Conservation (phyloP, 352 stramenopile species). For the Globisporangium uncinulatum region DNA sequence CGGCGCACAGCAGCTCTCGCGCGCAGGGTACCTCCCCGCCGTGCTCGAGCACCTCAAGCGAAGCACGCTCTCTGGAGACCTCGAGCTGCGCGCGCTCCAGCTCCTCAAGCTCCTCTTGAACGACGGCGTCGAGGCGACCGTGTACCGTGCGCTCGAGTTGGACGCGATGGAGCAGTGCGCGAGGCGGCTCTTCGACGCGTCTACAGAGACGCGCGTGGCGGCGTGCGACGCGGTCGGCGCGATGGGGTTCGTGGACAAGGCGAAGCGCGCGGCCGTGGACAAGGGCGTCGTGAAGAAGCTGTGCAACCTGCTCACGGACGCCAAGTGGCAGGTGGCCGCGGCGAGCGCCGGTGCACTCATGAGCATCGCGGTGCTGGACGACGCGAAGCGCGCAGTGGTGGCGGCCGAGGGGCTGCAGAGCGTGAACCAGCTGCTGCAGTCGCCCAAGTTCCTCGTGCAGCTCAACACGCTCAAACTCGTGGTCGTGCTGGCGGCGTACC, state of each 20-base stretch:
- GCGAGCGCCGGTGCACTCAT: conserved; percentile 60
- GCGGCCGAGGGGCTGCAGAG: conserved; percentile 31
- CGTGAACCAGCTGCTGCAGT: conserved; percentile 63
- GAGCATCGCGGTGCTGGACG: conserved; percentile 54
- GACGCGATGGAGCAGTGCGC: conserved; percentile 34
- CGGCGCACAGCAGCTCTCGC: conserved; percentile 42
- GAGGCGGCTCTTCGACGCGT: conserved; percentile 35
- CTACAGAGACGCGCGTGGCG: conserved; percentile 33
- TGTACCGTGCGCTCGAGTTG: conserved; percentile 47
- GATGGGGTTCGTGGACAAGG: conserved; percentile 56
- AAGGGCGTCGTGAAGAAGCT: conserved; percentile 48
- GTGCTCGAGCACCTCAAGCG: conserved; percentile 52
- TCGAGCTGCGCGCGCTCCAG: conserved; percentile 46
- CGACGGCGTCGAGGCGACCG: conserved; percentile 47
- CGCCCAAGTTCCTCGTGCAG: conserved; percentile 46
- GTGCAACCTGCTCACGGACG: conserved; percentile 47
- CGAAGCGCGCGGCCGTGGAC: conserved; percentile 46
- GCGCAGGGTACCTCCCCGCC: conserved; percentile 36
- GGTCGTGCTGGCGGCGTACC: conserved; percentile 49
- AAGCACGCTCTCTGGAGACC: conserved; percentile 11
- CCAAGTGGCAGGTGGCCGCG: conserved; percentile 44
- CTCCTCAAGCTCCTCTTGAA: conserved; percentile 66
- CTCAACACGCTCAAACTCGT: conserved; percentile 67
- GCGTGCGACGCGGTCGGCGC: conserved; percentile 49
- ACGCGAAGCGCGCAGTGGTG: conserved; percentile 64